Evolutionary conservation across 306 rosid genomes (phyloP), one percentile per base, ranked within the genome.

Genomic region (Morella rubra): DNA sequence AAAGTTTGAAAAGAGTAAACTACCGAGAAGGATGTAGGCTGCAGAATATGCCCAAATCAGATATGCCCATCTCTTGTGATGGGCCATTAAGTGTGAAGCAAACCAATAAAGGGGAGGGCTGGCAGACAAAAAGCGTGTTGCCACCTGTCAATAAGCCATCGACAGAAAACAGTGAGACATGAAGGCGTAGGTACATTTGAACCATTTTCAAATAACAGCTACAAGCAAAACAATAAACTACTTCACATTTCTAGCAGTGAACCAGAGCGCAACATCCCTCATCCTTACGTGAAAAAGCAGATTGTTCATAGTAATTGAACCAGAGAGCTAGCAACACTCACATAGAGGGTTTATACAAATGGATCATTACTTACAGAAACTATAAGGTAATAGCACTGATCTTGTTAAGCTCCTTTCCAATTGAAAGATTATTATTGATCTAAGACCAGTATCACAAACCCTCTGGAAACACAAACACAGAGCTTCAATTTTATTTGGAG

Each of bases 71-170:
- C 81, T 79, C 73, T 12, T 76, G 68, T 75, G 94, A 11, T 81
- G 54, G 68, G 73, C 73, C 91, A 88, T 90, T 71, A 90, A 65
- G 71, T 88, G 78, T 4, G 96, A 82, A 71, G 96, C 92, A 83
- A 87, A 95, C 98, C 98, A 95, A 86, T 92, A 95, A 9, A 95
- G 84, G 54, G 95, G 84, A 79, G 98, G 97, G 79, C 91, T 90
- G 55, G 94, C 85, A 59, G 98, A 90, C 76, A 95, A 80, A 89
- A 95, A 92, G 72, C 97, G 97, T 67, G 98, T 92, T 7, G 98
- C 84, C 70, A 95, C 97, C 97, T 95, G 96, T 77, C 77, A 52
- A 51, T 60, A 59, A 49, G 70, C 58, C 71, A 62, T 73, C 22
- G 52, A 75, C 73, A 80, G 50, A 77, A 62, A 32, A 61, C 13